Conservation (phyloP, 768 basidiomycete species). For the Boletus reticulatus region DNA sequence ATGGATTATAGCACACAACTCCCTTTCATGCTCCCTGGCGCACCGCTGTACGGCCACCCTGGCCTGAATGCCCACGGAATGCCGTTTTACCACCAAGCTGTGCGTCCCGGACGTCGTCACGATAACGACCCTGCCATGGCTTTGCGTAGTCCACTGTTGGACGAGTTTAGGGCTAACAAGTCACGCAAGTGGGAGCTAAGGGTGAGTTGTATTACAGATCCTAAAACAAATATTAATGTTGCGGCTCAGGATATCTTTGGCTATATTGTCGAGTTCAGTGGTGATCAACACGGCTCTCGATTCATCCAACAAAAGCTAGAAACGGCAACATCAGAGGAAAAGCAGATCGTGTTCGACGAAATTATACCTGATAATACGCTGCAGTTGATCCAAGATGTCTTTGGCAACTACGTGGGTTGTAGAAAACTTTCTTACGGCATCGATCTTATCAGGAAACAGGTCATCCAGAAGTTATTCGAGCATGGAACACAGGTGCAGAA, state of each 20-base stretch:
- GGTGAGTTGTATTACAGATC: slow-evolving; percentile 41
- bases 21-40: slow-evolving; percentile 43
- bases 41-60: slow-evolving; percentile 44
- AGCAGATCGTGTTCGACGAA: slow-evolving; percentile 80
- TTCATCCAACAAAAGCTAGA: slow-evolving; percentile 92
- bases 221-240: slow-evolving; percentile 1
- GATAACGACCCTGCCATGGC: slow-evolving; percentile 37
- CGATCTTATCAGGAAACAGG: slow-evolving; percentile 43
- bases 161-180: slow-evolving; percentile 84
- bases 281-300: slow-evolving; percentile 96
- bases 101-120: slow-evolving; percentile 46
- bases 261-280: slow-evolving; percentile 86
- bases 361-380: slow-evolving; percentile 75
- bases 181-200: slow-evolving; percentile 77
- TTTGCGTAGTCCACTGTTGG: slow-evolving; percentile 69
- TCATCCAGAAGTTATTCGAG: slow-evolving; percentile 93
- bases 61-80: slow-evolving; percentile 31
- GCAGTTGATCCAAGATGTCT: slow-evolving; percentile 85
- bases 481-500: slow-evolving; percentile 77
- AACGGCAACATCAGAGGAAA: slow-evolving; percentile 73
- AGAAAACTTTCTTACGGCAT: not conserved
- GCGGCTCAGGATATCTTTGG: slow-evolving; percentile 75
- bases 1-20: slow-evolving; percentile 51
- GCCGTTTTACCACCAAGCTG: slow-evolving; percentile 37
- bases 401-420: slow-evolving; percentile 86